Base-by-base conservation (phyloP, 2,329 filamentous ascomycete species). In the Cercospora janseana region DNA sequence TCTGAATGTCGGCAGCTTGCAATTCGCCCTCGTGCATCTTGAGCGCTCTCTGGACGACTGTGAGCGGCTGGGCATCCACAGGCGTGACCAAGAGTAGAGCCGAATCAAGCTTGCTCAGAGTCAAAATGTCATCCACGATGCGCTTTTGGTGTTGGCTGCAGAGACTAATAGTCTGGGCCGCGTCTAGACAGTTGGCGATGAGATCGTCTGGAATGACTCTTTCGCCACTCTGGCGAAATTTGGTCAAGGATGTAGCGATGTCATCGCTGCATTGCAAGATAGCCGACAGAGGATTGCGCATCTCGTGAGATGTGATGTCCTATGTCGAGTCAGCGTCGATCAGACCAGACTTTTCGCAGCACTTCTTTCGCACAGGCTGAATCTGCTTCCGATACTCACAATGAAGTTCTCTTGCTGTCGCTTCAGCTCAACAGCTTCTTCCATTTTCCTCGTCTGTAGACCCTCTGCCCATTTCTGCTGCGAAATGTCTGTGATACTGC, bases 391-490 rank as follows among this genome's bases (percentile, higher is more conserved):
- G 21, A 40, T 9, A 21, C 43, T 46, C 28, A 46, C 43, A 29
- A 47, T 47, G 44, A 47, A 47, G 46, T 65, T 66, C 42, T 67
- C 65, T 63, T 92, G 88, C 63, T 87, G 85, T 4, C 83, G 76
- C 67, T 93, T 93, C 54, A 90, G 76, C 65, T 92, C 86, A 2
- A 91, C 81, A 0, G 88, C 89, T 65, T 93, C 88, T 62, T 91
- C 81, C 62, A 87, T 85, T 51, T 87, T 82, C 35, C 83, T 79
- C 60, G 80, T 88, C 67, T 94, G 87, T 26, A 89, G 82, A 38
- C 85, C 83, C 67, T 94, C 88, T 1, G 88, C 88, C 76, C 85
- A 85, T 66, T 94, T 95, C 65, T 93, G 87, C 46, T 86, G 81
- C 13, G 86, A 89, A 57, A 95, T 94, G 63, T 94, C 88, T 0